Percentiles rank a stretch among this genome's conserved stretches.
Conservation (phyloP, 2,329 filamentous ascomycete species). For the Penicillium fuscoglaucum region DNA sequence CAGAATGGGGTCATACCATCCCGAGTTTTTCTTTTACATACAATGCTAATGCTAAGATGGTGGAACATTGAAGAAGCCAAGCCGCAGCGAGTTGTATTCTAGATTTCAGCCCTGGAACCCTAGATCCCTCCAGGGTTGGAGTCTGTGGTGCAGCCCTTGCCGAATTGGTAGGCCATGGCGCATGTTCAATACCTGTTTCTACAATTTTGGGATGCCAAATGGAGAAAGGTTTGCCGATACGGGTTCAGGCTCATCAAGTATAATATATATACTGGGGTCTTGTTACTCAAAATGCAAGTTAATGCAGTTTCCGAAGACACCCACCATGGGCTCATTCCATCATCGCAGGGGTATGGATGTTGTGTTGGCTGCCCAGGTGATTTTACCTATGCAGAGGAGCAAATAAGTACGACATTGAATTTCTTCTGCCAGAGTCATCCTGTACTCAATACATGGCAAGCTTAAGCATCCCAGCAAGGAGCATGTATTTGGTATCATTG, state of each 20-base stretch:
- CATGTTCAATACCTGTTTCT: not conserved
- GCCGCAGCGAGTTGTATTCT: not conserved
- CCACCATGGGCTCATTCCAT: not conserved
- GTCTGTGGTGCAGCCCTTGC: not conserved
- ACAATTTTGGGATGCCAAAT: not conserved
- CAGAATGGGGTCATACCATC: not conserved
- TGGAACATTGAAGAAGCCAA: not conserved
- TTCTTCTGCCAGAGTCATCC: not conserved
- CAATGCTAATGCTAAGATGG: not conserved
- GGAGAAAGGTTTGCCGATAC: not conserved
- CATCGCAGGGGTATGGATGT: not conserved
- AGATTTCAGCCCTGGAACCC: no score
- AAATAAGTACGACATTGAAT: not conserved
- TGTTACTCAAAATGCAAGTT: not conserved
- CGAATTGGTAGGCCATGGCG: not conserved
- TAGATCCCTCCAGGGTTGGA: no score
- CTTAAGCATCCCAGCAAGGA: not conserved
- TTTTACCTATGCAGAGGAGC: not conserved
- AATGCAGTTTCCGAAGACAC: not conserved
- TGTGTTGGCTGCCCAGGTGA: not conserved
- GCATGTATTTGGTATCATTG: slow-evolving; percentile 5
- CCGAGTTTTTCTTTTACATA: not conserved
- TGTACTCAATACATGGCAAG: not conserved
- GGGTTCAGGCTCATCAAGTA: not conserved
- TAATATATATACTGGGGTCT: not conserved